Percentiles rank a stretch among this genome's conserved stretches.
Conservation (phyloP, 768 basidiomycete species). For the Leccinum ochraceum region DNA sequence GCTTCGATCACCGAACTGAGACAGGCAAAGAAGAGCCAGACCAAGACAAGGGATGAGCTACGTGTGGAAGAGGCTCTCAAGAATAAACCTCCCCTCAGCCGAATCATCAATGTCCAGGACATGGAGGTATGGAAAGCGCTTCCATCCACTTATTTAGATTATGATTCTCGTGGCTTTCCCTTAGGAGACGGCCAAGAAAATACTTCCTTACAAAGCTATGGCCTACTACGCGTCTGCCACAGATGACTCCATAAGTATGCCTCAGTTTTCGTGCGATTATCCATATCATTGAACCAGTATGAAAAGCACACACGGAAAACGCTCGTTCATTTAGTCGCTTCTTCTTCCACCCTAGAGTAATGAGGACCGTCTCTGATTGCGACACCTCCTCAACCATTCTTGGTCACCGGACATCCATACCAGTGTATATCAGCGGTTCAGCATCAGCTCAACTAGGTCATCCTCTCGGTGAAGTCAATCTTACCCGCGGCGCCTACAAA, state of each 20-base stretch:
- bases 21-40: conserved; percentile 40
- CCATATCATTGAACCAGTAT: conserved; percentile 16
- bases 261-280: conserved; percentile 1
- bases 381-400: conserved; percentile 78
- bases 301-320: conserved; percentile 64
- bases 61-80: conserved; percentile 63
- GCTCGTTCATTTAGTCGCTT: conserved; percentile 76
- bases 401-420: conserved; percentile 68
- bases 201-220: conserved; percentile 72
- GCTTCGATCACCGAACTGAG: conserved; percentile 42
- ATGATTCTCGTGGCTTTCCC: background rate
- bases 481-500: conserved; percentile 66
- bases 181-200: conserved; percentile 68
- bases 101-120: conserved; percentile 75
- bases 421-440: conserved; percentile 82
- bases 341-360: conserved; percentile 85
- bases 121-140: conserved; percentile 60
- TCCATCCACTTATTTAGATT: background rate
- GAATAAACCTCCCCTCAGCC: conserved; percentile 61
- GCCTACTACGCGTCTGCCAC: conserved; percentile 86
- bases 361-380: conserved; percentile 62
- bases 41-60: conserved; percentile 67
- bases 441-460: conserved; percentile 85
- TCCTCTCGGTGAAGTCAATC: conserved; percentile 84
- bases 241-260: conserved; percentile 80